Evolutionary conservation across 2,329 filamentous ascomycete species (phyloP).

Genomic region (Aspergillus proliferans): DNA sequence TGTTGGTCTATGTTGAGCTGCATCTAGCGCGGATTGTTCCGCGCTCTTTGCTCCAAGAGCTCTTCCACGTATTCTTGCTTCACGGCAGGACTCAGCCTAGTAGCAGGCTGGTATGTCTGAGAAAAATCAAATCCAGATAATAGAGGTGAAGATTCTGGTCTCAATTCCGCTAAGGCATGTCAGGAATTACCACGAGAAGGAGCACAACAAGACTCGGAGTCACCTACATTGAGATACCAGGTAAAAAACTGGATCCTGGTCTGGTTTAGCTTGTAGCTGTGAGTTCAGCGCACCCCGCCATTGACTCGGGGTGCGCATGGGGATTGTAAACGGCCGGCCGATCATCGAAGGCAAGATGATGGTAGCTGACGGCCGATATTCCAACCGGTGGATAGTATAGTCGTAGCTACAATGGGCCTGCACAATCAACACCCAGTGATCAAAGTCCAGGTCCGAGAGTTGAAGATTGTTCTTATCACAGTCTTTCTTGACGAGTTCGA

Average conservation of each 20-base stretch:
- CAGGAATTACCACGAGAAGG: not conserved
- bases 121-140: not conserved
- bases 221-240: not conserved
- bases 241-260: conserved; percentile 1
- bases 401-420: conserved; percentile 3
- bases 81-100: not conserved
- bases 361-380: conserved; percentile 2
- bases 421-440: conserved; percentile 1
- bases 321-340: not conserved
- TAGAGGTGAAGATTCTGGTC: not conserved
- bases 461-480: not conserved
- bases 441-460: conserved; percentile 1
- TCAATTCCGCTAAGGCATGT: not conserved
- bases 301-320: conserved; percentile 2
- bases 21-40: not conserved
- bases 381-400: conserved; percentile 2
- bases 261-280: not conserved
- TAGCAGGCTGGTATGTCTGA: not conserved
- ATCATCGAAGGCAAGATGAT: not conserved
- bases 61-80: conserved; percentile 4
- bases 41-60: conserved; percentile 15
- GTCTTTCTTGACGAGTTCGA: not conserved
- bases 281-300: conserved; percentile 4
- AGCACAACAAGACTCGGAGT: not conserved
- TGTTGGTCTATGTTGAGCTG: no score